phyloP scores from a whole-genome alignment of 73 alveolate species.

The Paramecium pentaurelia region DNA sequence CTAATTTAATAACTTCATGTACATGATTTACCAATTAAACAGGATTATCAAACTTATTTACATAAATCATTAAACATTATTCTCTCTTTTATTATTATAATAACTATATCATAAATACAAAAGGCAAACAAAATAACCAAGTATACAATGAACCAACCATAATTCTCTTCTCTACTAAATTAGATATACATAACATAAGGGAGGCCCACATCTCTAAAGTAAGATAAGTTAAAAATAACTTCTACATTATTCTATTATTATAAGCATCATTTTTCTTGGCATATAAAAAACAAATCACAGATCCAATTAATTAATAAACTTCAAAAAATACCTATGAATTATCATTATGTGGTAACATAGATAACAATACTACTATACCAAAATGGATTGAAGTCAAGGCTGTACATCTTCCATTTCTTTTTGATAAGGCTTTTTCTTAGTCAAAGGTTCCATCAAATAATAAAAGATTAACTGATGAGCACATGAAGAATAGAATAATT shows the following conservation, averaged over 20 bases:
- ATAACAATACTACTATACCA: not conserved
- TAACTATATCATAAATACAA: not conserved
- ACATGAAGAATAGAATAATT: not conserved
- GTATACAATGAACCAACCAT: constrained; percentile 39
- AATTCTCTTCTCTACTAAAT: constrained; percentile 21
- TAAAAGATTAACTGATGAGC: not conserved
- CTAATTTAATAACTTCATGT: constrained; percentile 37
- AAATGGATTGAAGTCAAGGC: not conserved
- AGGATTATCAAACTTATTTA: constrained; percentile 51
- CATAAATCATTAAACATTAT: constrained; percentile 48
- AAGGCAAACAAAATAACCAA: constrained; percentile 38
- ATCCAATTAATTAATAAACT: not conserved
- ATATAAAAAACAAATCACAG: constrained; percentile 25
- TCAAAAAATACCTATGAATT: constrained; percentile 3
- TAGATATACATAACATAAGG: constrained; percentile 13
- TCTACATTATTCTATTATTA: constrained; percentile 9
- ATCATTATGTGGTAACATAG: not conserved
- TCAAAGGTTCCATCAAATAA: constrained; percentile 2
- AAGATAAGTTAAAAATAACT: not conserved
- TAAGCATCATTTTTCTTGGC: constrained; percentile 39
- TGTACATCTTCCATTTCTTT: constrained; percentile 10
- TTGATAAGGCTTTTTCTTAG: not conserved
- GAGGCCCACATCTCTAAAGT: constrained; percentile 19
- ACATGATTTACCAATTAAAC: constrained; percentile 53
- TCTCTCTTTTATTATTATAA: not conserved